Evolutionary conservation across 169 alveolate genomes (phyloP), one percentile per base, ranked within the genome.

Genomic region (Plasmodium inui): DNA sequence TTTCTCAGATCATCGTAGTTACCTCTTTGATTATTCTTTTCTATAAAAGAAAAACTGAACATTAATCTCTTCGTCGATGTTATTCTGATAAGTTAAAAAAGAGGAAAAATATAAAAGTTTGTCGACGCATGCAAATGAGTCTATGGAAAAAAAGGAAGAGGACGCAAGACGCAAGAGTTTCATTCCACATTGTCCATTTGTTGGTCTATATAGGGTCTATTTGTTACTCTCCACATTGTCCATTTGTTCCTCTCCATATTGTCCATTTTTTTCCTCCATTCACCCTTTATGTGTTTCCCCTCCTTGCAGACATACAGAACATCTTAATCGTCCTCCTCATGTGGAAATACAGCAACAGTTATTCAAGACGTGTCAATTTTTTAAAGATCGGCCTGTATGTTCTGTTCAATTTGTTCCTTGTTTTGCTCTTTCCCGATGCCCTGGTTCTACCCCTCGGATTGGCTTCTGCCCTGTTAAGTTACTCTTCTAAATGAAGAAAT

Each of bases 301-400:
- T 1, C 74, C 74, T 46, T 6, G 26, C 73, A 84, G 92, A 72
- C 22, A 22, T 22, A 28, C 92, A 84, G 34, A 84, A 84, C 76
- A 17, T 85, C 26, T 28, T 85, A n/a, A 53, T 85, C 57, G 57
- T 85, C 12, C 70, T 50, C 8, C 50, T 85, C n/a, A 86, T 86
- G 93, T 86, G 93, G 93, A 86, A 57, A 41, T 86, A 86, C 67
- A 76, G 71, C 80, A 70, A 86, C 17, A 34, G 19, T 32, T 86
- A 55, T 41, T 74, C 86, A 5, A 86, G 46, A 78, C 80, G 9
- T 55, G 32, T 30, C 22, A 22, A 86, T 44, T 0, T 37, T 32
- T 74, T 74, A 2, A 86, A 86, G 73, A 30, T 37, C 22, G 8
- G 32, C 14, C 71, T 86, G 19, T 86, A 86, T 53, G 70, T 86